Evolutionary conservation across 116 monocot genomes (phyloP).

Genomic region (Dioscorea cayenensis): DNA sequence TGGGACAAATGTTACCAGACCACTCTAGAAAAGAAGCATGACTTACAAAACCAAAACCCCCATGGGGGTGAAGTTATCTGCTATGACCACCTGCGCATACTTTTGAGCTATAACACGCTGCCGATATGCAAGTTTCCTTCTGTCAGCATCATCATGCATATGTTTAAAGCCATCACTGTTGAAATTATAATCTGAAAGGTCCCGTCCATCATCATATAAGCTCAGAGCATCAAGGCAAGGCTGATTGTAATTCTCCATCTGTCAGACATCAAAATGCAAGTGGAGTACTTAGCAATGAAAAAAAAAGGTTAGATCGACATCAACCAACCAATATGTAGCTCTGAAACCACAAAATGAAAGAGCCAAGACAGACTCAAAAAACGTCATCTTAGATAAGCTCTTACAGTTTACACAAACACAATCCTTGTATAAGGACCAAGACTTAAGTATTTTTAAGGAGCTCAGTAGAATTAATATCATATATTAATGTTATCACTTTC

Average conservation of each 20-base stretch:
- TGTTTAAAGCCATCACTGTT: constrained; percentile 46
- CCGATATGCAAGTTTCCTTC: constrained; percentile 88
- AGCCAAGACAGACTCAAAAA: no score
- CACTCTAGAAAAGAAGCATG: constrained; percentile 16
- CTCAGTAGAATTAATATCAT: no score
- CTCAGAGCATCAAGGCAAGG: constrained; percentile 57
- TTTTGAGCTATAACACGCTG: constrained; percentile 74
- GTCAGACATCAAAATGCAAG: constrained; percentile 10
- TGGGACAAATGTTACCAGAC: not conserved
- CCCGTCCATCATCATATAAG: constrained; percentile 80
- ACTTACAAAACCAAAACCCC: constrained; percentile 19
- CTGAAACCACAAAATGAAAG: no score
- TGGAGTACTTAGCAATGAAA: not conserved
- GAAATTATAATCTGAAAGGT: constrained; percentile 89
- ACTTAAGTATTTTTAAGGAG: no score
- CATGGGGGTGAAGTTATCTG: constrained; percentile 3
- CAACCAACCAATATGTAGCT: no score
- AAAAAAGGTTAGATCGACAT: not conserved
- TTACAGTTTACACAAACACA: no score
- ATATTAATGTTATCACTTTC: no score
- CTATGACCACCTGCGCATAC: constrained; percentile 64
- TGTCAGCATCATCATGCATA: constrained; percentile 73
- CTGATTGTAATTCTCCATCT: constrained; percentile 93
- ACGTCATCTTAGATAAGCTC: no score
- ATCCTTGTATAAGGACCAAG: no score